Conservation (phyloP, 768 basidiomycete species). For the Guyanaporus albipodus region DNA sequence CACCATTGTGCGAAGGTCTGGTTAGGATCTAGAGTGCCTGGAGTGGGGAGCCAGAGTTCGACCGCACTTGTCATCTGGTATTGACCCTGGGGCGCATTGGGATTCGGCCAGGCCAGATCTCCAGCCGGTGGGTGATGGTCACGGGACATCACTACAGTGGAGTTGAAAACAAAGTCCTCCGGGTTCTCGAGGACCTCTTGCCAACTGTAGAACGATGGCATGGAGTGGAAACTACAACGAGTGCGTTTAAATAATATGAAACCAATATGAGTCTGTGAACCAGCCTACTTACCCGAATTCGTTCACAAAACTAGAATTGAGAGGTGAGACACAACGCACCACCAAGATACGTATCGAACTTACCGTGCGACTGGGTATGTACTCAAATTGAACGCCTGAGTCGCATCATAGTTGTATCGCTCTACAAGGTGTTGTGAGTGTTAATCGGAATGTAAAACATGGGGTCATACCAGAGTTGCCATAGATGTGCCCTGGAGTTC, state of each 20-base stretch:
- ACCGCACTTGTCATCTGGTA: constrained; percentile 49
- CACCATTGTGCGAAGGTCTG: constrained; percentile 63
- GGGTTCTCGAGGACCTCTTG: constrained; percentile 49
- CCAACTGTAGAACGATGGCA: constrained; percentile 62
- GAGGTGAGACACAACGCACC: not conserved
- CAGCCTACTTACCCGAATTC: constrained; percentile 47
- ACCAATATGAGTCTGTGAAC: not conserved
- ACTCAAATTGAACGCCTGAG: constrained; percentile 49
- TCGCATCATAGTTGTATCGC: constrained; percentile 53
- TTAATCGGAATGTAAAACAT: not conserved
- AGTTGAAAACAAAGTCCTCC: constrained; percentile 55
- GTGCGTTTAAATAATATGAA: not conserved
- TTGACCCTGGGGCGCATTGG: constrained; percentile 51
- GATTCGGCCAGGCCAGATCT: constrained; percentile 50
- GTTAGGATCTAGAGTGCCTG: constrained; percentile 44
- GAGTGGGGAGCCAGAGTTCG: constrained; percentile 53
- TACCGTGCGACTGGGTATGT: constrained; percentile 49
- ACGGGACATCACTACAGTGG: constrained; percentile 50
- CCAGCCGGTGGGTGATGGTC: constrained; percentile 57
- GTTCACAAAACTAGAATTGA: constrained; percentile 44
- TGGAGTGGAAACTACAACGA: constrained; percentile 50
- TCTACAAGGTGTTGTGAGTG: constrained; percentile 30
- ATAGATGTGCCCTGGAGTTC: constrained; percentile 50
- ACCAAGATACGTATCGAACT: constrained; percentile 1
- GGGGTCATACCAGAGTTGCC: constrained; percentile 45